These are phyloP conservation scores for Pharnaceum exiguum DNA, from an alignment of 148 eudicot species.

Conservation along the genomic window DNA sequence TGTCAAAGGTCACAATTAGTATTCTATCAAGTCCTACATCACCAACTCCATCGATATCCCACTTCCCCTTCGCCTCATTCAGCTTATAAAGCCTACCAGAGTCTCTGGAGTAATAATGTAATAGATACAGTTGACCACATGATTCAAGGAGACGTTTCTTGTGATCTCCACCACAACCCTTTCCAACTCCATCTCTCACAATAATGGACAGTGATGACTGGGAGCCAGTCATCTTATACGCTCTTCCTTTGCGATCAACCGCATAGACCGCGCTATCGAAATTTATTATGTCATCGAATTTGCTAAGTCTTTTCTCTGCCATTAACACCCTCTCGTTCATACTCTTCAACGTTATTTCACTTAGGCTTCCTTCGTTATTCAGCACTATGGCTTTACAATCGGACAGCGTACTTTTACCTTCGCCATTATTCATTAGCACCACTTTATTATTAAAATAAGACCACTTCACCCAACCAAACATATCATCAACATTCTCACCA, in stretches of 20 bases:
- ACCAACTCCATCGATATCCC: too few relatives aligned
- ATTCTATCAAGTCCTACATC: too few relatives aligned
- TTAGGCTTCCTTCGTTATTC: neutral
- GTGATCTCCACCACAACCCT: neutral
- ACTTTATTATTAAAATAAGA: neutral
- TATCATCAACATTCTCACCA: too few relatives aligned
- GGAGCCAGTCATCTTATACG: neutral
- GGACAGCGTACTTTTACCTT: neutral
- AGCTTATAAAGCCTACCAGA: too few relatives aligned
- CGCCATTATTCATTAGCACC: conserved; percentile 2
- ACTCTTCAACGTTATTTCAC: neutral
- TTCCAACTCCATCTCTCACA: neutral
- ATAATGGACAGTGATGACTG: neutral
- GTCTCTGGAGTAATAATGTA: too few relatives aligned
- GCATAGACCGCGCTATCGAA: conserved; percentile 4
- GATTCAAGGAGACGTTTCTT: conserved; percentile 10
- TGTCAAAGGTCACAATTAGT: too few relatives aligned
- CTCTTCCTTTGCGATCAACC: conserved; percentile 17
- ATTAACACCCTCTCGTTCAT: neutral
- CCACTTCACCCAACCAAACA: too few relatives aligned
- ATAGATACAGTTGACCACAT: conserved; percentile 3
- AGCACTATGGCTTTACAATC: conserved; percentile 4
- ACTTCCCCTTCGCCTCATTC: too few relatives aligned
- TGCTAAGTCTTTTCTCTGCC: neutral
- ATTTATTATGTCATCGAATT: conserved; percentile 11